Conservation (phyloP, 2,329 filamentous ascomycete genomes). For the Alternaria panax region DNA sequence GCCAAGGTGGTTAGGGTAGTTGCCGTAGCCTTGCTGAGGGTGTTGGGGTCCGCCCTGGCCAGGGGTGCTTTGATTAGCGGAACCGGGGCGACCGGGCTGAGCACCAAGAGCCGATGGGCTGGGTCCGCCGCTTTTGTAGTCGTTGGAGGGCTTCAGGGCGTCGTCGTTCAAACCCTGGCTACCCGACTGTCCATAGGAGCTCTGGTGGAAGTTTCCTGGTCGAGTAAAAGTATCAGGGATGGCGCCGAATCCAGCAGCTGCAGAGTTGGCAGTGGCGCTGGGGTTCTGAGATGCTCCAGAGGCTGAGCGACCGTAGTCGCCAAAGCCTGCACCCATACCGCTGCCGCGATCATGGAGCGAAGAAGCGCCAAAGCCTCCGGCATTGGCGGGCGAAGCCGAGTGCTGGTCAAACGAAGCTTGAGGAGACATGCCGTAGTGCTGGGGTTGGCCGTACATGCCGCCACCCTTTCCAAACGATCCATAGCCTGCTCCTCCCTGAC, state of each 20-base stretch:
- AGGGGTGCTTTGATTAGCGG: constrained; percentile 66
- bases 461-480: constrained; percentile 60
- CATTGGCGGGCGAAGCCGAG: constrained; percentile 69
- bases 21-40: constrained; percentile 64
- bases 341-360: constrained; percentile 58
- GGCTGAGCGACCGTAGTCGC: constrained; percentile 67
- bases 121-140: constrained; percentile 64
- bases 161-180: constrained; percentile 60
- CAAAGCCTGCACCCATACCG: constrained; percentile 59
- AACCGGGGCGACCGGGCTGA: constrained; percentile 69
- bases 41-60: constrained; percentile 63
- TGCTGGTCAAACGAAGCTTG: constrained; percentile 68
- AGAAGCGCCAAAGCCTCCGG: constrained; percentile 59
- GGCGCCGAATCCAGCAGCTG: constrained; percentile 57
- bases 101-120: constrained; percentile 65
- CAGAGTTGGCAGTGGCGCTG: constrained; percentile 57
- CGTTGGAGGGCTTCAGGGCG: constrained; percentile 64
- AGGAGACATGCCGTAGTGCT: constrained; percentile 65
- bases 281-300: constrained; percentile 65
- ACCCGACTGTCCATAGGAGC: constrained; percentile 56
- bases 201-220: constrained; percentile 62
- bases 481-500: constrained; percentile 57
- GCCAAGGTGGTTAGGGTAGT: constrained; percentile 61
- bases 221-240: constrained; percentile 68
- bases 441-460: constrained; percentile 68